Conservation (phyloP, 169 alveolate species). For the Cryptosporidium tyzzeri region DNA sequence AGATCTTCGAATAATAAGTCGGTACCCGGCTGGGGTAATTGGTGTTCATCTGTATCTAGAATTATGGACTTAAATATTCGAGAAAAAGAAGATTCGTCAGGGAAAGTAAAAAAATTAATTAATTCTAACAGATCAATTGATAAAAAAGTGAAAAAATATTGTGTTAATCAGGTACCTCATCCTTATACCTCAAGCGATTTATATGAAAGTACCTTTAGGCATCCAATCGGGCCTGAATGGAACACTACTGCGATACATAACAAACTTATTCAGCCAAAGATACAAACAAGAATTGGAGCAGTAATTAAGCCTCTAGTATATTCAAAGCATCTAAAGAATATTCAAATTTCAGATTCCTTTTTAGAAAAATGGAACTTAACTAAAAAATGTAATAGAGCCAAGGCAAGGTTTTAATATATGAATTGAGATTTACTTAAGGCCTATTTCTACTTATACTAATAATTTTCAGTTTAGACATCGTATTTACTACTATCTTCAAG, state of each 20-base stretch:
- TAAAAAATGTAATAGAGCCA: slow-evolving; percentile 61
- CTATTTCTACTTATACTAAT: neutral
- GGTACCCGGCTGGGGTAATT: slow-evolving; percentile 72
- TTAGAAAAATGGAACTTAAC: slow-evolving; percentile 51
- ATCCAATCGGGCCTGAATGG: slow-evolving; percentile 87
- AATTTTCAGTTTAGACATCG: neutral
- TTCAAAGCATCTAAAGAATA: slow-evolving; percentile 76
- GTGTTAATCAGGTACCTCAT: slow-evolving; percentile 77
- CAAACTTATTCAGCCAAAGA: slow-evolving; percentile 87
- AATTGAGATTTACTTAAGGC: neutral
- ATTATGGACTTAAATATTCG: neutral
- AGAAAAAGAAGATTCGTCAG: neutral
- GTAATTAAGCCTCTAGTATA: slow-evolving; percentile 83
- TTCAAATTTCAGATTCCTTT: slow-evolving; percentile 60
- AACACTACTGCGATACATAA: slow-evolving; percentile 86
- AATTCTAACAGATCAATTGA: slow-evolving; percentile 65
- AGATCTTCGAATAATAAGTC: neutral
- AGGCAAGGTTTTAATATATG: slow-evolving; percentile 69
- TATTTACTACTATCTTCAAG: slow-evolving; percentile 26
- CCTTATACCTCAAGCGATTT: slow-evolving; percentile 78
- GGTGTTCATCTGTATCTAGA: slow-evolving; percentile 32
- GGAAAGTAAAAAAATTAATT: slow-evolving; percentile 13
- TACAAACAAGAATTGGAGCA: slow-evolving; percentile 85
- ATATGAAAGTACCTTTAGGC: slow-evolving; percentile 79
- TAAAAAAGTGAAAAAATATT: slow-evolving; percentile 75